Percentiles rank a stretch among this genome's conserved stretches.
Evolutionary conservation across 1,284 basidiomycete genomes (phyloP).

Genomic region (Austroboletus niveus): DNA sequence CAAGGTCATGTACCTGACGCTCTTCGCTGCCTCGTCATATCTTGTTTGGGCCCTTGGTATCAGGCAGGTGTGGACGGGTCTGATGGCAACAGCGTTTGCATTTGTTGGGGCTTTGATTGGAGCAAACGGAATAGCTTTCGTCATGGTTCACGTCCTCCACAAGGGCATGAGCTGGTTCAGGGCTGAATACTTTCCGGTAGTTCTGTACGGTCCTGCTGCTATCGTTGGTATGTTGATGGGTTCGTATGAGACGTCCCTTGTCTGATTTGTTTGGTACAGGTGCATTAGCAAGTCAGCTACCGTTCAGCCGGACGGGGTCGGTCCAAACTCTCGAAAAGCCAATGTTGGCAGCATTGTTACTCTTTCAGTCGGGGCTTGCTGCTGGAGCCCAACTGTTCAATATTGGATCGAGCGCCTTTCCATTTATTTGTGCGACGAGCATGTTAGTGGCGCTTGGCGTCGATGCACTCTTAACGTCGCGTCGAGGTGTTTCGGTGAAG

Average conservation of each 20-base stretch:
- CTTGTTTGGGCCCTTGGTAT: constrained; percentile 39
- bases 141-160: constrained; percentile 66
- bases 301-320: constrained; percentile 38
- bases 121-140: constrained; percentile 71
- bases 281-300: constrained; percentile 52
- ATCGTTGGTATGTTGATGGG: constrained; percentile 52
- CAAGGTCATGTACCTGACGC: constrained; percentile 62
- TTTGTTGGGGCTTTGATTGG: constrained; percentile 58
- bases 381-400: constrained; percentile 56
- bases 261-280: constrained; percentile 36
- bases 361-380: constrained; percentile 56
- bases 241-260: neutral
- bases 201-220: constrained; percentile 79
- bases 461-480: constrained; percentile 42
- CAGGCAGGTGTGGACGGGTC: constrained; percentile 33
- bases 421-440: constrained; percentile 57
- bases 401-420: constrained; percentile 69
- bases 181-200: constrained; percentile 67
- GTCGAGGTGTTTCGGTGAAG: neutral
- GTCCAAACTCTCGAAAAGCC: constrained; percentile 24
- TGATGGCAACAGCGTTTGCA: constrained; percentile 45
- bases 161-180: constrained; percentile 81
- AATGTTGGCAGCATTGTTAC: constrained; percentile 61
- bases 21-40: constrained; percentile 47
- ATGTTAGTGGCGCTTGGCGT: constrained; percentile 52